These are phyloP conservation scores for Spirogloea muscicola DNA, from an alignment of 139 green algal species.

Conservation along the genomic window DNA sequence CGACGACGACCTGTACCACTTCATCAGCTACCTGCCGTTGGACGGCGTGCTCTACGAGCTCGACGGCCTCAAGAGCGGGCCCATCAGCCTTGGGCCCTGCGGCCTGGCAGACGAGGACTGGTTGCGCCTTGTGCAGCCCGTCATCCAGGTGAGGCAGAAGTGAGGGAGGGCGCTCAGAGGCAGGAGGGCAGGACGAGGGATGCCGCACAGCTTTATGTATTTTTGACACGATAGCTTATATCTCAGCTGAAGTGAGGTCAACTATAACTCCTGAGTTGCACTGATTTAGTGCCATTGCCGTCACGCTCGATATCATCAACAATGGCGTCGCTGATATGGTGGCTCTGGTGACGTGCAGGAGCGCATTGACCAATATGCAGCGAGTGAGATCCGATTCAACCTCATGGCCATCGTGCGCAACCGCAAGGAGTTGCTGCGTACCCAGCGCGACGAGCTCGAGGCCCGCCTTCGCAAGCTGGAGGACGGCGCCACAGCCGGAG, in stretches of 20 bases:
- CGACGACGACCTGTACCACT: conserved; percentile 71
- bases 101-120: conserved; percentile 63
- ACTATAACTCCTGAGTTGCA: no score
- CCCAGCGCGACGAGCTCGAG: conserved; percentile 30
- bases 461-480: background rate
- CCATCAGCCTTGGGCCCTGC: conserved; percentile 67
- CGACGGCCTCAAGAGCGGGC: conserved; percentile 91
- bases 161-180: no score
- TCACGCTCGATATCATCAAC: no score
- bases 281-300: no score
- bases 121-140: conserved; percentile 63
- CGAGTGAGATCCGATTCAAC: conserved; percentile 94
- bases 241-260: no score
- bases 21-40: conserved; percentile 78
- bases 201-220: no score
- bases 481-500: no score
- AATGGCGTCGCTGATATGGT: no score
- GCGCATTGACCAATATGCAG: conserved; percentile 82
- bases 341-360: no score
- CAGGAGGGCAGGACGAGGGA: no score
- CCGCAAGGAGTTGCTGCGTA: conserved; percentile 40
- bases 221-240: no score
- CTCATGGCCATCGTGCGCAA: conserved; percentile 88
- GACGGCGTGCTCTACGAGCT: conserved; percentile 85
- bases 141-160: no score